A percentile compares a stretch with the other conserved stretches of the same genome.
These are phyloP conservation scores for Echites panduratus DNA, from an alignment of 257 asterid genomes.

Conservation along the genomic window DNA sequence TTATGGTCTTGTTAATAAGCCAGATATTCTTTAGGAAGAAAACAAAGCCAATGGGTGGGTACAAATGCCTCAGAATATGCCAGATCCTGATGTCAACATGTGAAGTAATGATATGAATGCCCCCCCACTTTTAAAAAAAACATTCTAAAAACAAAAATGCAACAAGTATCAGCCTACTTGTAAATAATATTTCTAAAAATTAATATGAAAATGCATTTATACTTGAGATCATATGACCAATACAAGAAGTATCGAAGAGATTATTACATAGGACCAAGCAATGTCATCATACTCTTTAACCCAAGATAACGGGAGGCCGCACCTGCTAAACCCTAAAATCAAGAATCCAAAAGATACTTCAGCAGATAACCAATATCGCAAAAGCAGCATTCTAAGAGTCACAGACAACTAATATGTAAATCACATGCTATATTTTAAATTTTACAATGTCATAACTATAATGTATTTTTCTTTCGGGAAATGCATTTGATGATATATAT, in stretches of 20 bases:
- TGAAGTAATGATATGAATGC: not conserved
- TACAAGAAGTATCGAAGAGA: slow-evolving; percentile 22
- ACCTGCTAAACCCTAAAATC: slow-evolving; percentile 68
- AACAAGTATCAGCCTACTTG: not conserved
- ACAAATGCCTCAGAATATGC: not conserved
- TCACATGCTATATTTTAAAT: not conserved
- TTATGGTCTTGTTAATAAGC: not conserved
- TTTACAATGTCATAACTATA: not conserved
- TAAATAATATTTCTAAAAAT: not conserved
- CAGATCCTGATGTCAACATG: not conserved
- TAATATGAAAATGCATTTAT: not conserved
- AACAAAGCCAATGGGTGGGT: not conserved
- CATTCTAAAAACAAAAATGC: not conserved
- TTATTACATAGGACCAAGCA: slow-evolving; percentile 85
- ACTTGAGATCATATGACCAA: not conserved
- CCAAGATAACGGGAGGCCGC: slow-evolving; percentile 86
- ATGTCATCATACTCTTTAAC: slow-evolving; percentile 53
- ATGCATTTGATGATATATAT: not conserved
- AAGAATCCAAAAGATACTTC: slow-evolving; percentile 20
- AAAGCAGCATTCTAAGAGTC: not conserved
- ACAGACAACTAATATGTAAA: not conserved
- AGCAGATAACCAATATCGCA: slow-evolving; percentile 6
- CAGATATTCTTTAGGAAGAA: not conserved
- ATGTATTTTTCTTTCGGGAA: not conserved
- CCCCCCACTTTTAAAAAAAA: not conserved